These are phyloP conservation scores for Xylaria digitata DNA, from an alignment of 2,329 filamentous ascomycete species.

Conservation along the genomic window DNA sequence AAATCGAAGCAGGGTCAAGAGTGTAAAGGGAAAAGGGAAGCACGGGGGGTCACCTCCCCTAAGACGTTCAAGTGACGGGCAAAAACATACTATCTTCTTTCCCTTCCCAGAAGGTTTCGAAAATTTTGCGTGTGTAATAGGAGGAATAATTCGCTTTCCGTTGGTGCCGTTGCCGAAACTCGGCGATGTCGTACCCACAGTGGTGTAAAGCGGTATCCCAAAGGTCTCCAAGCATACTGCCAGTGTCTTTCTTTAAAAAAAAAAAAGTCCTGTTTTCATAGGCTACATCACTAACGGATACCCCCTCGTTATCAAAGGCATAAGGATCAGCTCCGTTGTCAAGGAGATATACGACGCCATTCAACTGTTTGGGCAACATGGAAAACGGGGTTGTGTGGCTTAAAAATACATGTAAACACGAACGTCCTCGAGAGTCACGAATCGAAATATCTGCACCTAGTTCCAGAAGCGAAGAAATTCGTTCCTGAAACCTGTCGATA, in stretches of 20 bases:
- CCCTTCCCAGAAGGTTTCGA: neutral
- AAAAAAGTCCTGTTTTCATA: neutral
- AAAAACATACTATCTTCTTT: neutral
- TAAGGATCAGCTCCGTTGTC: neutral
- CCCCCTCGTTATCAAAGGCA: neutral
- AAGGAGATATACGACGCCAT: neutral
- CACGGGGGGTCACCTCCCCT: neutral
- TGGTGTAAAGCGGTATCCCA: neutral
- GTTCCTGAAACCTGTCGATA: neutral
- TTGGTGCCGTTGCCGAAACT: neutral
- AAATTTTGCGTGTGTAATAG: neutral
- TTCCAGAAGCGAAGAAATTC: neutral
- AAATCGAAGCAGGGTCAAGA: neutral
- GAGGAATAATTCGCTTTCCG: neutral
- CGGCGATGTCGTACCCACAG: neutral
- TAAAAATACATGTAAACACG: constrained; percentile 5
- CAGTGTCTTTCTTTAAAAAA: rapidly evolving
- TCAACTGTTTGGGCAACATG: neutral
- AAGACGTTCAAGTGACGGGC: neutral
- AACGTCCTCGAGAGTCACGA: neutral
- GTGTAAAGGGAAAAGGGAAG: too few species aligned
- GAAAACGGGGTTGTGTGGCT: neutral
- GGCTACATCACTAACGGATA: neutral
- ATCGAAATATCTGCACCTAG: neutral
- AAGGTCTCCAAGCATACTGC: constrained; percentile 1